phyloP scores from a whole-genome alignment of 257 asterid genomes.

The Solanum habrochaites region DNA sequence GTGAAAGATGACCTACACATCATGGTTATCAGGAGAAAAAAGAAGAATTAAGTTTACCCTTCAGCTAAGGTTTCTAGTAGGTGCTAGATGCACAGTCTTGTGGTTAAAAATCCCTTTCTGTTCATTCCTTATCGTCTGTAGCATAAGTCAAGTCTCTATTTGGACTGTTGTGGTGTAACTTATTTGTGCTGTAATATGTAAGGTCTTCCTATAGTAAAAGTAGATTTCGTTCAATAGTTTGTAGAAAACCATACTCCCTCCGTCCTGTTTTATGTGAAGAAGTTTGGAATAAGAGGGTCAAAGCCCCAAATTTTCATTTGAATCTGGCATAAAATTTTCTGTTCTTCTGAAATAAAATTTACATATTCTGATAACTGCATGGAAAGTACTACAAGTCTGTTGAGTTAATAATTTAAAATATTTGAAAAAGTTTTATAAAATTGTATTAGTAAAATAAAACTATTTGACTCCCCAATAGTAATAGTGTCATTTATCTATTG shows the following conservation, averaged over 20 bases:
- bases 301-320: background rate
- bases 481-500: background rate
- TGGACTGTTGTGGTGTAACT: background rate
- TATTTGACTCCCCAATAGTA: background rate
- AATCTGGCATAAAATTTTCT: background rate
- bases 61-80: background rate
- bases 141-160: background rate
- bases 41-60: background rate
- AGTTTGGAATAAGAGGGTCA: background rate
- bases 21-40: background rate
- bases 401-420: background rate
- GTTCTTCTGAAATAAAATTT: background rate
- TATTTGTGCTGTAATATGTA: background rate
- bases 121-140: background rate
- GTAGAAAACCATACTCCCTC: background rate
- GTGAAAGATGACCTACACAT: background rate
- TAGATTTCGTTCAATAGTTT: background rate
- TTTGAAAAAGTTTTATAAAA: background rate
- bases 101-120: background rate
- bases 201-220: background rate
- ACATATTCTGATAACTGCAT: background rate
- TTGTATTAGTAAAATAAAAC: background rate
- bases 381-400: background rate
- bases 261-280: background rate
- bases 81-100: background rate